Evolutionary conservation across 192 early-diverging fungal genomes (phyloP).

Genomic region (Coemansia sp.): DNA sequence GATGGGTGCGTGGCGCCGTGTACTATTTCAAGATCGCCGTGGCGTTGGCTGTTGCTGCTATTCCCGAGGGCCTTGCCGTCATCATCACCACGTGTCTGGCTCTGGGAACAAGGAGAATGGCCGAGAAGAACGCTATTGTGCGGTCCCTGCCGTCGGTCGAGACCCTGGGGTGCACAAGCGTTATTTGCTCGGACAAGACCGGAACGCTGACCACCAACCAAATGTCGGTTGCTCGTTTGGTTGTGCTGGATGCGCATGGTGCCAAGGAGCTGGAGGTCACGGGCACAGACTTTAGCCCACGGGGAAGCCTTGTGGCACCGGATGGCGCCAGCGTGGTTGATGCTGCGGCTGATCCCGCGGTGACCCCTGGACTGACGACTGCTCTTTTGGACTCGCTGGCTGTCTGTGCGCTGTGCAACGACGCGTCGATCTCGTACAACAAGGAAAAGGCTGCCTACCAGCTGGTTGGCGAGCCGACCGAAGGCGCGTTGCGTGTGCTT

Average conservation of each 20-base stretch:
- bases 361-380: slow-evolving; percentile 73
- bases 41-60: slow-evolving; percentile 96
- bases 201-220: slow-evolving; percentile 98
- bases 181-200: slow-evolving; percentile 99
- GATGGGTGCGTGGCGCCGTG: slow-evolving; percentile 93
- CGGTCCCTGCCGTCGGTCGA: slow-evolving; percentile 90
- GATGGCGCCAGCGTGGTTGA: slow-evolving; percentile 54
- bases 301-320: slow-evolving; percentile 63
- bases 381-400: slow-evolving; percentile 34
- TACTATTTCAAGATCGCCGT: slow-evolving; percentile 99
- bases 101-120: slow-evolving; percentile 97
- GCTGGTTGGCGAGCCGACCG: slow-evolving; percentile 96
- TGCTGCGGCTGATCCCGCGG: slow-evolving; percentile 59
- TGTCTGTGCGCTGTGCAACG: slow-evolving; percentile 89
- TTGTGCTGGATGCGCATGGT: slow-evolving; percentile 56
- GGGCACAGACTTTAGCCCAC: slow-evolving; percentile 86
- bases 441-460: slow-evolving; percentile 64
- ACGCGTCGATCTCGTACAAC: slow-evolving; percentile 83
- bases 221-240: slow-evolving; percentile 83
- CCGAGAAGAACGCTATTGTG: slow-evolving; percentile 93
- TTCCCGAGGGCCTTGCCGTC: slow-evolving; percentile 98
- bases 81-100: slow-evolving; percentile 98
- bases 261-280: slow-evolving; percentile 75
- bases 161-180: slow-evolving; percentile 94
- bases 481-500: slow-evolving; percentile 92